Evolutionary conservation across 345 rosid species (phyloP), one percentile per base, ranked within the genome.

Genomic region (Raphanus sativus): DNA sequence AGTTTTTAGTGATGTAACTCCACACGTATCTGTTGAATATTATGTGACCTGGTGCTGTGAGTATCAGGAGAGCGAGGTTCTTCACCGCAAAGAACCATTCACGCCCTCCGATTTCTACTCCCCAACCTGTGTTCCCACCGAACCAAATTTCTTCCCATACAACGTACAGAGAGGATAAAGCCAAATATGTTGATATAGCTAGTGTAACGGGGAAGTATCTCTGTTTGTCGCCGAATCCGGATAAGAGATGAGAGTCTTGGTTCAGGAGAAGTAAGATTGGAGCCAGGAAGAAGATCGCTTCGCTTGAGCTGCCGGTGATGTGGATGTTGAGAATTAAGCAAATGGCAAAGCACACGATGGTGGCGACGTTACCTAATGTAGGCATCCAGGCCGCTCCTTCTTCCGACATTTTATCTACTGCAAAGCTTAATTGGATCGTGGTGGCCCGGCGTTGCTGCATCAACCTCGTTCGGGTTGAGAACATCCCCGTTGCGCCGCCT

Each of bases 321-420:
- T 87, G 87, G 76, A 90, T 78, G 68, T 93, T 96, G 86, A 93
- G 84, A 79, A 93, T 91, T 69, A 96, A 80, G 89, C 99, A 96
- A 79, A 90, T 93, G 25, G 97, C 94, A 71, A 96, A 96, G 84
- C 99, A 96, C 96, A 91, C 89, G 28, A 89, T 76, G 3, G 99
- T 90, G 33, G 99, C 97, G 16, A 93, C 94, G 25, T 96, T 96
- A 33, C 99, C 99, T 17, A 91, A 93, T 0, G 95, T 89, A 0
- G 99, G 99, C 99, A 96, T 96, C 99, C 99, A 96, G 21, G 97
- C 96, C 12, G 77, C 83, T 68, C 97, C 99, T 75, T 96, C 96
- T 55, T 94, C 91, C 40, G 96, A 91, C 87, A 96, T 92, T 81
- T 87, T 89, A 88, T 93, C 94, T 77, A 93, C 86, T 15, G 97